A percentile compares a stretch with the other conserved stretches of the same genome.
Evolutionary conservation across 768 basidiomycete species (phyloP).

Genomic region (Agrocybe praecox): DNA sequence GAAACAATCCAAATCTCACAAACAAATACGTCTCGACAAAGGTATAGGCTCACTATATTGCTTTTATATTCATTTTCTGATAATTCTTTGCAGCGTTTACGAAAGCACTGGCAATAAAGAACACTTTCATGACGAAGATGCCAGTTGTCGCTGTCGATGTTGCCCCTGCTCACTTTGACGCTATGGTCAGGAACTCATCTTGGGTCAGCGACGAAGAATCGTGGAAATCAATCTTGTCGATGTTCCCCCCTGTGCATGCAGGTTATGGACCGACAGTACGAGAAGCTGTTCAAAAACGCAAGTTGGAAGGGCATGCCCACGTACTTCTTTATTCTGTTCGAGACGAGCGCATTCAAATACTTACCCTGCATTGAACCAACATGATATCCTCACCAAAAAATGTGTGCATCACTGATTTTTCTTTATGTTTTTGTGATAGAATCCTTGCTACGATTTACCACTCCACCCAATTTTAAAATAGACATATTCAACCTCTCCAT

Average conservation of each 20-base stretch:
- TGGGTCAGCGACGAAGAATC: conserved; percentile 80
- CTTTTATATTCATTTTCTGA: background rate
- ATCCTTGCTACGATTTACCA: background rate
- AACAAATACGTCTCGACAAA: conserved; percentile 69
- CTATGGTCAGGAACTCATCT: conserved; percentile 52
- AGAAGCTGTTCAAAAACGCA: conserved; percentile 64
- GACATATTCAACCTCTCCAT: conserved; percentile 61
- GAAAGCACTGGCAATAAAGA: conserved; percentile 56
- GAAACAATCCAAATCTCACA: conserved; percentile 74
- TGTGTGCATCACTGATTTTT: background rate
- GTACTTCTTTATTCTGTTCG: conserved; percentile 66
- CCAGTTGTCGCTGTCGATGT: conserved; percentile 79
- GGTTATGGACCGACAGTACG: conserved; percentile 70
- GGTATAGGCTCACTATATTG: conserved; percentile 38
- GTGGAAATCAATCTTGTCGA: conserved; percentile 61
- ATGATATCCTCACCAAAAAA: background rate
- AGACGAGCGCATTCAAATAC: conserved; percentile 70
- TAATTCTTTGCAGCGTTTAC: conserved; percentile 56
- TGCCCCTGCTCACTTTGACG: conserved; percentile 58
- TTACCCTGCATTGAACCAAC: conserved; percentile 21
- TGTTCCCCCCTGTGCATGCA: conserved; percentile 58
- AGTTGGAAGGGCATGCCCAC: conserved; percentile 63
- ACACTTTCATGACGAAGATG: conserved; percentile 58
- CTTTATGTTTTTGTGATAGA: conserved; percentile 5
- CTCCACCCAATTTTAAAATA: conserved; percentile 77